Evolutionary conservation across 2,329 filamentous ascomycete species (phyloP), one percentile per base, ranked within the genome.

Genomic region (Sporothrix pseudoabietina): DNA sequence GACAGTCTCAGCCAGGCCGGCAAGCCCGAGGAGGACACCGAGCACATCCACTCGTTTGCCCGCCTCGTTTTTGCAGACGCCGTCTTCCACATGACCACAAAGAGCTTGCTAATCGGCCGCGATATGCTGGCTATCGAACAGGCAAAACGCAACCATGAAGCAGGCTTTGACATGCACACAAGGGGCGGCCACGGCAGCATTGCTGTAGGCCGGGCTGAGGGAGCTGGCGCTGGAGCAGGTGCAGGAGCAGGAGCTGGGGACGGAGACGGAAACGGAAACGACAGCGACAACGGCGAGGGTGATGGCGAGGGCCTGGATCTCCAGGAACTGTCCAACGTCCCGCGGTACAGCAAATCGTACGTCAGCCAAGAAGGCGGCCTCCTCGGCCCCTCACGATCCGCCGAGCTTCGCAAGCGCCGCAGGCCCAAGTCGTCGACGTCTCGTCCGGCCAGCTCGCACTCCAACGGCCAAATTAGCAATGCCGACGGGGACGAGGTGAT

Each of bases 21-120:
- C 32, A n/a, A 81, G 4, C 22, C n/a, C 47, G 63, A n/a, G 49
- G 41, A 52, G 55, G 76, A 78, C 75, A 76, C 76, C 76, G 76
- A 70, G 74, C 44, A 81, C 66, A 80, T 89, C 16, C 85, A 88
- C 77, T 88, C 87, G 3, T 89, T 88, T 79, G 87, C 87, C 59
- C 83, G 85, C 71, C 84, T 94, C 75, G 88, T 90, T 77, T 94
- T 94, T 79, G 86, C 87, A 76, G 92, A 94, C 83, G 91, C 91
- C 78, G 87, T 90, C 72, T 94, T 92, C 80, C 92, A 92, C 81
- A 92, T 94, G 89, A 93, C 90, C 70, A 93, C 91, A 1, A 91
- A 90, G 77, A 86, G 88, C 71, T 87, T 94, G 77, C 87, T 92
- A 73, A 88, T 94, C 39, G 92, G 91, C 72, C 90, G 92, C 75